Base-by-base conservation (phyloP, 768 basidiomycete species). In the Astraeus odoratus region DNA sequence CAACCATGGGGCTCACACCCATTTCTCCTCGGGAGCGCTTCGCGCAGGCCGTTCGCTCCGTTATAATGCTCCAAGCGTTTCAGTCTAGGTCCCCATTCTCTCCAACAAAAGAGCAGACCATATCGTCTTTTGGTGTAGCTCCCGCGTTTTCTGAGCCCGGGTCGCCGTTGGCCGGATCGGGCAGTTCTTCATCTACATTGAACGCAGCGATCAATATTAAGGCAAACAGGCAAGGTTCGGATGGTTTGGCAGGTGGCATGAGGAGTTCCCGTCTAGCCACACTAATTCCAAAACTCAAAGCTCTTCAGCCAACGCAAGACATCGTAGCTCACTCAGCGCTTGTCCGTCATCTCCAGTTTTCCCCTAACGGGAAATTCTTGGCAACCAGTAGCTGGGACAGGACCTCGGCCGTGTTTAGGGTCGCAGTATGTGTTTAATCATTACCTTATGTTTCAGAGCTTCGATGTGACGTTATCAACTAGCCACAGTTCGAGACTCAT, bases 341-440 rank as follows among this genome's bases (percentile, higher is more conserved):
- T 23, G 84, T 88, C 15, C 61, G 80, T 43, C 81, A 86, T 60
- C 58, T 88, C 55, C 79, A 86, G 58, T 88, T 87, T 64, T 85
- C 82, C 1, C 84, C 83, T 1, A 77, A 86, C 59, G 86, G 86
- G 16, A 78, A 73, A 57, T 84, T 75, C 55, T 57, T 88, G 52
- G 86, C 83, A 3, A 86, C 84, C 7, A 24, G 31, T 50, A 82
- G 82, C 54, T 86, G 83, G 83, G 83, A 85, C 57, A 66, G 78
- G 51, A 85, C 83, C 5, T 78, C 80, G 0, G 68, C 78, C 8
- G 77, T 85, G 33, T 85, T 83, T 65, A 74, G 71, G 47, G 77
- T 84, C 16, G 78, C 72, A 47, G 83, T 83, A 54, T 47, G 75
- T 57, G 25, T 29, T 37, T 31, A 9, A 15, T 24, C 23, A 39